phyloP scores from a whole-genome alignment of 2,329 filamentous ascomycete genomes.

The Pseudogymnoascus sp. region DNA sequence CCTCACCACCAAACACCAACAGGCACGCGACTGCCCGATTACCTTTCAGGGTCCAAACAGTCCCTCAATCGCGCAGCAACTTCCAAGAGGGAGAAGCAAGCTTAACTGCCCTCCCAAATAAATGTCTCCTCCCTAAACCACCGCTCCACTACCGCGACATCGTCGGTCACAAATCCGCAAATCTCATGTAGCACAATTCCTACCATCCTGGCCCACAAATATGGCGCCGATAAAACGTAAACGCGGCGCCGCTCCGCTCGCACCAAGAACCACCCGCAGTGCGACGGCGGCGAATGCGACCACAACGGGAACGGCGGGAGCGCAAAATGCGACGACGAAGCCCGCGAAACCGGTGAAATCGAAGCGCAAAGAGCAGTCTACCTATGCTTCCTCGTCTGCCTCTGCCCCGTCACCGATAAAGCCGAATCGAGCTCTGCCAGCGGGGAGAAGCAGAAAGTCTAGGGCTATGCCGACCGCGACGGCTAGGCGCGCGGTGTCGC shows the following conservation, averaged over 20 bases:
- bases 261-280: background rate
- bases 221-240: conserved; percentile 7
- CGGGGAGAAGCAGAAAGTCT: background rate
- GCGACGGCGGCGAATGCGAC: background rate
- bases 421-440: background rate
- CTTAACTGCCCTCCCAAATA: background rate
- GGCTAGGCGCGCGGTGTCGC: conserved; percentile 3
- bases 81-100: background rate
- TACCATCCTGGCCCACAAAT: conserved; percentile 3
- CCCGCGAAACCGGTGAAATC: background rate
- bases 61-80: conserved; percentile 5
- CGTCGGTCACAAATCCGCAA: background rate
- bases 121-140: background rate
- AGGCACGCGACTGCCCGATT: background rate
- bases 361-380: background rate
- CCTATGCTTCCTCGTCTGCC: background rate
- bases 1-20: background rate
- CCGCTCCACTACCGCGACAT: background rate
- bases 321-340: conserved; percentile 3
- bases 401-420: background rate
- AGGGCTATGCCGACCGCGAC: background rate
- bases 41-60: conserved; percentile 7
- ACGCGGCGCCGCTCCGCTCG: background rate
- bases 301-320: background rate
- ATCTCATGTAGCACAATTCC: background rate